Base-by-base conservation (phyloP, 2,329 filamentous ascomycete species). In the Fusarium annulatum region DNA sequence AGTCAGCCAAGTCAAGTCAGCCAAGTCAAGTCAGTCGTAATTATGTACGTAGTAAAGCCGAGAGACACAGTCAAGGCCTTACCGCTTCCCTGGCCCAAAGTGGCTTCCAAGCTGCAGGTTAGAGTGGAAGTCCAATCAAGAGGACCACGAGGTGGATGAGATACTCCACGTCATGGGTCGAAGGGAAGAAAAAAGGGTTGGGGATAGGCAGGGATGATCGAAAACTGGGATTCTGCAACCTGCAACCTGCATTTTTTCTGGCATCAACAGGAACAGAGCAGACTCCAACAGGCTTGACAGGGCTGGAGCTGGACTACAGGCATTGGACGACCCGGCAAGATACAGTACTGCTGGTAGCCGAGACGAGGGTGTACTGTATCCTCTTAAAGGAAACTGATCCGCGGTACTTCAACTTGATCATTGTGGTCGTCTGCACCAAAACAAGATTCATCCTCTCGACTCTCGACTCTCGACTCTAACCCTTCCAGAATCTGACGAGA, bases 161-260 rank as follows among this genome's bases (percentile, higher is more conserved):
- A 68, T 67, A 73, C 74, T 53, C 76, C 76, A 77, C 76, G 76
- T 77, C 76, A 77, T 78, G 75, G 66, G 61, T 58, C 66, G 45
- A 69, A 52, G 39, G 45, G 67, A 57, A 39, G 36, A 36, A 36
- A 73, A 66, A 70, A 68, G 59, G 55, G 56, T 74, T 72, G 71
- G 65, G 46, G 56, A 68, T 69, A 69, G 71, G 59, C 62, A 61
- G 34, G 52, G 62, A 45, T 67, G 46, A 58, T 59, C 19, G 30
- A 48, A 42, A 53, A 43, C 65, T 67, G 43, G 61, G 61, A 65
- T 68, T 65, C 55, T 56, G 65, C 49, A 55, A 34, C 38, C 46
- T 66, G 43, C 52, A 56, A 65, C 38, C 51, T 74, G 64, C 66
- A 72, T 61, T 55, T 61, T 59, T 61, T 64, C 46, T 61, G 63